These are phyloP conservation scores for Tetracentron sinense DNA, from an alignment of 164 flowering plant genomes.

Conservation along the genomic window DNA sequence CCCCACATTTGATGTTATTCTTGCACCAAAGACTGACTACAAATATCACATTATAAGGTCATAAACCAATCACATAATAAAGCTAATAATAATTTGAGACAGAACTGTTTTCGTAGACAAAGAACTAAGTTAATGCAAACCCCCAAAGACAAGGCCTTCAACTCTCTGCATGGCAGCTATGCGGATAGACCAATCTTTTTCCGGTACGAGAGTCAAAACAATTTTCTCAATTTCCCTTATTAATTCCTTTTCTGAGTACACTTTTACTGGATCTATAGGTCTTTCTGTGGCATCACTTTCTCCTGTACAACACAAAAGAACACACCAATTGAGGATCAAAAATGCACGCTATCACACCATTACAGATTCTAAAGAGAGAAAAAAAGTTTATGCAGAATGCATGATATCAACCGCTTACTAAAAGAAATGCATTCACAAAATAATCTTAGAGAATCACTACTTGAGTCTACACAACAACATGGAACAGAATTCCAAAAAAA, in stretches of 20 bases:
- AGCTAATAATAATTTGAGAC: not conserved
- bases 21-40: too few species aligned
- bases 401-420: not conserved
- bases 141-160: slow-evolving; percentile 93
- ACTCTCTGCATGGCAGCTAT: slow-evolving; percentile 95
- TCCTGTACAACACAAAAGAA: slow-evolving; percentile 37
- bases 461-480: too few species aligned
- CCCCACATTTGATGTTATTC: too few species aligned
- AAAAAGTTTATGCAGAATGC: not conserved
- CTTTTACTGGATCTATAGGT: slow-evolving; percentile 76
- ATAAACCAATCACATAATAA: too few species aligned
- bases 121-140: slow-evolving; percentile 26
- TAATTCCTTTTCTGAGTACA: slow-evolving; percentile 89
- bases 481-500: too few species aligned
- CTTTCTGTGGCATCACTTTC: slow-evolving; percentile 78
- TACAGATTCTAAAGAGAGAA: too few species aligned
- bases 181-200: slow-evolving; percentile 94
- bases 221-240: slow-evolving; percentile 86
- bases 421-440: too few species aligned
- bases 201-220: slow-evolving; percentile 75
- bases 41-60: too few species aligned
- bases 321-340: slow-evolving; percentile 1
- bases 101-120: not conserved
- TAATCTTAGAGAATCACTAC: too few species aligned
- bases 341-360: not conserved